phyloP scores from a whole-genome alignment of 495 filamentous ascomycete genomes.

The Penicillium macrosclerotiorum region DNA sequence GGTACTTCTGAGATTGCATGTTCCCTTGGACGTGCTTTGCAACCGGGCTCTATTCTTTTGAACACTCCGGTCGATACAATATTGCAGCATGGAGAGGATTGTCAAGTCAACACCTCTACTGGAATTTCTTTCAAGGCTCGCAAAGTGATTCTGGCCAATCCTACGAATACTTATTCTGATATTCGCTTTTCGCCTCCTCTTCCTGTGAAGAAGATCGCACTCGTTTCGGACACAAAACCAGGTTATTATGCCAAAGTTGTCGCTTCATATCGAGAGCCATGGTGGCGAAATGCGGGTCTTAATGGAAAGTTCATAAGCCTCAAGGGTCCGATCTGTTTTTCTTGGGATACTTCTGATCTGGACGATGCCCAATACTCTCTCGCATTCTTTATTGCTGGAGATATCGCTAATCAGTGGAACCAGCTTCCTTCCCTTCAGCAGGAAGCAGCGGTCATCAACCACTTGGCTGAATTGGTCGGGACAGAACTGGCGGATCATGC shows the following conservation, averaged over 20 bases:
- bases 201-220: neutral
- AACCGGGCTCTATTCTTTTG: neutral
- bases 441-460: neutral
- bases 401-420: neutral
- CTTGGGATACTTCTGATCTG: neutral
- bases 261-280: neutral
- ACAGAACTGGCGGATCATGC: neutral
- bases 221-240: neutral
- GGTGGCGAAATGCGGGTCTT: neutral
- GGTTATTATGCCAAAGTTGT: neutral
- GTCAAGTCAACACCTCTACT: neutral
- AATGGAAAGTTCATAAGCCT: neutral
- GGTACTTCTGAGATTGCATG: neutral
- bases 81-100: neutral
- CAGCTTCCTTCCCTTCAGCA: neutral
- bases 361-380: neutral
- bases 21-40: neutral
- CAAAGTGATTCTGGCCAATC: neutral
- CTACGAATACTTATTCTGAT: neutral
- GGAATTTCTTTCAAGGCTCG: neutral
- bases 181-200: neutral
- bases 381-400: neutral
- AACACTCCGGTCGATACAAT: neutral
- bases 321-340: neutral
- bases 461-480: neutral